Conservation (phyloP, 352 stramenopile genomes). For the Pythium myriotylum region DNA sequence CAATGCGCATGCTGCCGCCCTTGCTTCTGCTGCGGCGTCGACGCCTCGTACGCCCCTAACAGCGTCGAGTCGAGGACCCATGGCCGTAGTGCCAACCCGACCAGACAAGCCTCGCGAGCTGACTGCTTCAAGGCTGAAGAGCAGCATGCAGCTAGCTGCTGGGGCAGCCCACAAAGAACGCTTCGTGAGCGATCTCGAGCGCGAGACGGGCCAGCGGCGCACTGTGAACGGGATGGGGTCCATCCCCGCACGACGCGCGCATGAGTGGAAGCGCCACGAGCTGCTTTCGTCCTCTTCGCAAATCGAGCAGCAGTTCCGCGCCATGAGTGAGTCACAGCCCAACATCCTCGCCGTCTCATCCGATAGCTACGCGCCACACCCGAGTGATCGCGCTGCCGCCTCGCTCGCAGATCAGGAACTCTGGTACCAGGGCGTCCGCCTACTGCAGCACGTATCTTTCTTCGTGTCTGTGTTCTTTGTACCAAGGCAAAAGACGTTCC, state of each 20-base stretch:
- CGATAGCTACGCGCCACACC: background rate
- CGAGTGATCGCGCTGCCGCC: conserved; percentile 17
- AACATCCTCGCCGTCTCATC: conserved; percentile 18
- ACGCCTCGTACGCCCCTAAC: conserved; percentile 17
- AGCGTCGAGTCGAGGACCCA: background rate
- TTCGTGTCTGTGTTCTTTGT: conserved; percentile 78
- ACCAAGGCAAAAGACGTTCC: conserved; percentile 62
- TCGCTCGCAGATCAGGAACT: conserved; percentile 52
- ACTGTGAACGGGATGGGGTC: conserved; percentile 26
- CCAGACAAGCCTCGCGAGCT: conserved; percentile 52
- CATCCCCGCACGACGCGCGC: conserved; percentile 28
- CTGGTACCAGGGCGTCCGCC: conserved; percentile 73
- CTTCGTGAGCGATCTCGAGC: conserved; percentile 73
- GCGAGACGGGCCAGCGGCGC: conserved; percentile 66
- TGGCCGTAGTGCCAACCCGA: conserved; percentile 47
- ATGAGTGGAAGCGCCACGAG: conserved; percentile 41
- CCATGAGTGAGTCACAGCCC: conserved; percentile 13
- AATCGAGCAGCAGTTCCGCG: conserved; percentile 53
- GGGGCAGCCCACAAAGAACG: conserved; percentile 68
- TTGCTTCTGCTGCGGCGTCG: background rate
- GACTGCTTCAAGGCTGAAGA: conserved; percentile 20
- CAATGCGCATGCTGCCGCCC: background rate
- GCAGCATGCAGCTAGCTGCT: conserved; percentile 1
- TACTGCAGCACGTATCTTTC: conserved; percentile 63
- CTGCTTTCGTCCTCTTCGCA: conserved; percentile 38